Conservation (phyloP, 2,329 filamentous ascomycete species). For the Ascochyta rabiei region DNA sequence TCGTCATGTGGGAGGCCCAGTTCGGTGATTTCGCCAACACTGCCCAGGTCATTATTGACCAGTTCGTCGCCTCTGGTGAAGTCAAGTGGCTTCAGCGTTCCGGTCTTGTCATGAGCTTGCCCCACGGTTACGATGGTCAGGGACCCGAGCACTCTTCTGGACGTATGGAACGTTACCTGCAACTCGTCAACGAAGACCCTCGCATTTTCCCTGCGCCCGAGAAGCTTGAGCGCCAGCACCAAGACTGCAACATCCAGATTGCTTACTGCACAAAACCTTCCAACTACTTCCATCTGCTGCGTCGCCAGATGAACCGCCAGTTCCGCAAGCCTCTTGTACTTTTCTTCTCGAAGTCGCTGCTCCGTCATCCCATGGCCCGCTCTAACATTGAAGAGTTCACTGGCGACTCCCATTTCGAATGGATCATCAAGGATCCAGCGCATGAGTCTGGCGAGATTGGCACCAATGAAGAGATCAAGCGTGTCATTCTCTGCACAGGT, state of each 20-base stretch:
- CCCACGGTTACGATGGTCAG: constrained; percentile 97
- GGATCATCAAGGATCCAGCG: constrained; percentile 91
- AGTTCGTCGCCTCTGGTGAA: constrained; percentile 97
- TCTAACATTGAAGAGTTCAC: constrained; percentile 90
- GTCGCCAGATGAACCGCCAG: constrained; percentile 97
- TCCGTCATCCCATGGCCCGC: constrained; percentile 90
- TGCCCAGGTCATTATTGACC: constrained; percentile 97
- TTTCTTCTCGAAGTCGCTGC: constrained; percentile 97
- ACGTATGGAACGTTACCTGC: constrained; percentile 94
- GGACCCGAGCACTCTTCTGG: constrained; percentile 98
- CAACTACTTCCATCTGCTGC: constrained; percentile 95
- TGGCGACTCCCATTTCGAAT: constrained; percentile 90
- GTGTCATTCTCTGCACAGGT: constrained; percentile 91
- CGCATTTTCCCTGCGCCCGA: constrained; percentile 86
- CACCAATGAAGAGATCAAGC: constrained; percentile 83
- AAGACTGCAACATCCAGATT: constrained; percentile 99
- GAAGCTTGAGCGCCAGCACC: constrained; percentile 94
- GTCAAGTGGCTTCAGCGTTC: constrained; percentile 99
- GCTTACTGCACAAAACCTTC: constrained; percentile 95
- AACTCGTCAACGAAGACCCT: constrained; percentile 96
- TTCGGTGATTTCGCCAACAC: constrained; percentile 99
- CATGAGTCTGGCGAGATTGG: constrained; percentile 79
- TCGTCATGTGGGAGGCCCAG: constrained; percentile 99
- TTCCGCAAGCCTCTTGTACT: constrained; percentile 98
- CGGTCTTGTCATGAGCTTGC: constrained; percentile 92